These are phyloP conservation scores for Colletotrichum caudatum DNA, from an alignment of 2,329 filamentous ascomycete genomes.

Conservation along the genomic window DNA sequence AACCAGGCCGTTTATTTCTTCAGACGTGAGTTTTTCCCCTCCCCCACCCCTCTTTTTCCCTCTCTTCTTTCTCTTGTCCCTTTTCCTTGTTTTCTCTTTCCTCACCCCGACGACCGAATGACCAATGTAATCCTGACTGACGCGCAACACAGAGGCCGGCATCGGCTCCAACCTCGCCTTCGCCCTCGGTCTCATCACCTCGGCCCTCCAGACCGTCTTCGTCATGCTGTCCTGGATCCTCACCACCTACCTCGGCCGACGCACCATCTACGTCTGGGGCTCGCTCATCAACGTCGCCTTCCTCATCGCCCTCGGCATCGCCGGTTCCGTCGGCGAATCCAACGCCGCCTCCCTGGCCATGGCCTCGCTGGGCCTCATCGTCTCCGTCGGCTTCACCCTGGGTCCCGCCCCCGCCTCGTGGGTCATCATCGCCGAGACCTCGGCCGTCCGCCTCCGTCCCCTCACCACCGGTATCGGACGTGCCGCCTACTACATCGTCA, in stretches of 20 bases:
- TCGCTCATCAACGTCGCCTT: conserved; percentile 65
- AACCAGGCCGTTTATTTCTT: conserved; percentile 74
- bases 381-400: conserved; percentile 73
- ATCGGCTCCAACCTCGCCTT: conserved; percentile 67
- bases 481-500: conserved; percentile 71
- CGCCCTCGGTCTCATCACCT: conserved; percentile 73
- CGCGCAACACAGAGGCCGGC: conserved; percentile 66
- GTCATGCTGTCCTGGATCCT: conserved; percentile 77
- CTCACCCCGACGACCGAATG: too few species aligned
- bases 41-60: background rate
- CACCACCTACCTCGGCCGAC: conserved; percentile 72
- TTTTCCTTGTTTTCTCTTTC: too few species aligned
- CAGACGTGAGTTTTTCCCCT: conserved; percentile 54
- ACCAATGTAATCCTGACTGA: conserved; percentile 29
- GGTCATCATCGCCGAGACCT: conserved; percentile 76
- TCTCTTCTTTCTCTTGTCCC: too few species aligned
- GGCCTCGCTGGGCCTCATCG: conserved; percentile 72
- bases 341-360: conserved; percentile 63
- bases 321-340: conserved; percentile 58
- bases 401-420: conserved; percentile 74
- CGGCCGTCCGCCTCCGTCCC: conserved; percentile 72
- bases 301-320: conserved; percentile 70
- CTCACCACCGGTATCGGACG: conserved; percentile 76
- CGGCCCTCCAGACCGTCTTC: conserved; percentile 70
- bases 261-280: conserved; percentile 74